Base-by-base conservation (phyloP, 768 basidiomycete species). In the Boletus rubescentipes region DNA sequence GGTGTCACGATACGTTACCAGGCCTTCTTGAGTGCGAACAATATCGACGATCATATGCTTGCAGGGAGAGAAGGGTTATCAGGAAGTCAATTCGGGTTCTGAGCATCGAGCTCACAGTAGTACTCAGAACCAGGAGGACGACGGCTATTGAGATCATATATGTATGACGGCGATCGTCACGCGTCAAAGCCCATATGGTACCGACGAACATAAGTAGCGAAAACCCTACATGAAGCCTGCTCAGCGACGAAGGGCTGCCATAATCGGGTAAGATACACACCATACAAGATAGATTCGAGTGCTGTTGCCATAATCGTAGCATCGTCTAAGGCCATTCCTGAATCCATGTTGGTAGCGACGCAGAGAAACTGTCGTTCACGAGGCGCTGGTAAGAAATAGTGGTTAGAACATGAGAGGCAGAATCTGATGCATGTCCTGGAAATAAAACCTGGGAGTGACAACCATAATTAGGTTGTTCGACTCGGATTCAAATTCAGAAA, bases 31-130 rank as follows among this genome's bases (percentile, higher is more conserved):
- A 18, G 18, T 5, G 3, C 43, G 30, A 29, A 44, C 30, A 20
- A 44, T 44, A 31, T 44, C 43, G 43, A 44, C 43, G 6, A 44
- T 31, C 43, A 32, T 29, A 32, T 51, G 49, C 49, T 51, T 42
- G 11, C 29, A 36, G 29, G 12, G 10, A 14, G 20, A 9, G 7
- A n/a, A n/a, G n/a, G 20, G 10, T 7, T n/a, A 9, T 51, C 23
- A 43, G 23, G 12, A 42, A 18, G 29, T n/a, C n/a, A 15, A 9
- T 16, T 36, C 23, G 16, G 21, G 11, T n/a, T 11, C 7, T 4
- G 34, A 36, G 9, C 8, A 4, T 18, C 23, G 21, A 36, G 26
- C 49, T 30, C 15, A 51, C 41, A 12, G 34, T 26, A 10, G 49
- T 51, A 15, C 41, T 51, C 15, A 51, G 18, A 31, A 38, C 16